Percentiles rank a stretch among this genome's conserved stretches.
Conservation (phyloP, 2,329 filamentous ascomycete species). For the Cercospora citrullina region DNA sequence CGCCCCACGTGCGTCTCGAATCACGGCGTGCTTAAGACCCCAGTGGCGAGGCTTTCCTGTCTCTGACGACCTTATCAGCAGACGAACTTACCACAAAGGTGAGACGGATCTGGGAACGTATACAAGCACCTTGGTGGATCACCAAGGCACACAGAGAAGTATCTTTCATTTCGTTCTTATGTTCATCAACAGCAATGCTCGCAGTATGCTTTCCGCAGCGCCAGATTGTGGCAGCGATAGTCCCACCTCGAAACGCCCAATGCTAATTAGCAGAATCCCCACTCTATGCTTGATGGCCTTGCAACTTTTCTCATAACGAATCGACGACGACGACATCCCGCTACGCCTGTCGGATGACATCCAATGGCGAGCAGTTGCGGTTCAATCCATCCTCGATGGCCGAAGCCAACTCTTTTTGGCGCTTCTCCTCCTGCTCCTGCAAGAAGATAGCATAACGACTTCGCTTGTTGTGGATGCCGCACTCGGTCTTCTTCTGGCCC, state of each 20-base stretch:
- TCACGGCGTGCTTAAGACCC: not conserved
- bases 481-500: slow-evolving; percentile 93
- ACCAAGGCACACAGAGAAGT: slow-evolving; percentile 18
- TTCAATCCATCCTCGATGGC: slow-evolving; percentile 39
- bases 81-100: not conserved
- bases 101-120: slow-evolving; percentile 9
- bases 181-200: slow-evolving; percentile 2
- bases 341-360: slow-evolving; percentile 34
- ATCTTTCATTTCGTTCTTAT: slow-evolving; percentile 2
- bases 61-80: not conserved
- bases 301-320: slow-evolving; percentile 12
- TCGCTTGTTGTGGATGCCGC: slow-evolving; percentile 97
- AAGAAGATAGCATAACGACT: slow-evolving; percentile 88
- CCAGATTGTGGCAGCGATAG: slow-evolving; percentile 6
- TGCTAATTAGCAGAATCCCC: slow-evolving; percentile 7
- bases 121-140: slow-evolving; percentile 16
- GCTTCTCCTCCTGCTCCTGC: slow-evolving; percentile 69
- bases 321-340: slow-evolving; percentile 6
- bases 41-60: not conserved
- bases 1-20: not conserved
- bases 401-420: slow-evolving; percentile 55
- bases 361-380: slow-evolving; percentile 35
- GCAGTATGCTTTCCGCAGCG: slow-evolving; percentile 5
- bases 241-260: slow-evolving; percentile 5
- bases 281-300: slow-evolving; percentile 6